Evolutionary conservation across 2,329 filamentous ascomycete genomes (phyloP), one percentile per base, ranked within the genome.

Genomic region (Penicillium frequentans): DNA sequence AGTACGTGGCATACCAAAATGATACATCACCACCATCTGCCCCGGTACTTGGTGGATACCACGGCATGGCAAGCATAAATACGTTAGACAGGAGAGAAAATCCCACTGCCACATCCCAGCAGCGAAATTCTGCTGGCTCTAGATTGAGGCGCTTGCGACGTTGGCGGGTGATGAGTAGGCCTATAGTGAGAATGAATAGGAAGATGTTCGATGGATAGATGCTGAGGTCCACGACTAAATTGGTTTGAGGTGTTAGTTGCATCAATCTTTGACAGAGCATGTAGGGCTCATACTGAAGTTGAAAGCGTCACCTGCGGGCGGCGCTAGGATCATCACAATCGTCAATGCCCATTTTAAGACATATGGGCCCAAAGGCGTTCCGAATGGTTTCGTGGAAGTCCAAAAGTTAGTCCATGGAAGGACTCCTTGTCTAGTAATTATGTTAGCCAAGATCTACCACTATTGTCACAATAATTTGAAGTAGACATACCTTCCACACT

Each of bases 1-100:
- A 81, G 63, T 90, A 90, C 0, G 87, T 90, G 1, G 81, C 87
- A 61, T 90, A 91, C 84, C 85, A 91, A 71, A 91, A 91, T 52
- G 83, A 87, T 1, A 90, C 87, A 55, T 87, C 84, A 0, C 87
- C 88, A 0, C 82, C 84, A 33, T 82, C 81, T 0, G 76, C 75
- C 0, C 88, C 88, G 0, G 77, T 81, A 1, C 78, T 76, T 0
- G 88, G 89, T 2, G 88, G 88, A 62, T 86, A 88, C 88, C 88
- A 91, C 0, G 88, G 88, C 80, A 89, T 89, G 16, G 86, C 79
- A 2, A 91, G 73, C 45, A 90, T 74, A 57, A 85, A 90, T 0
- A 86, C 55, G 51, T 88, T 83, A 0, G 85, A 74, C 0, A 84
- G 68, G 46, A 87, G 80, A 49, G 81, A 85, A 70, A 90, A 88